Percentiles rank a stretch among this genome's conserved stretches.
These are phyloP conservation scores for Pisolithus microcarpus DNA, from an alignment of 768 basidiomycete genomes.

Conservation along the genomic window DNA sequence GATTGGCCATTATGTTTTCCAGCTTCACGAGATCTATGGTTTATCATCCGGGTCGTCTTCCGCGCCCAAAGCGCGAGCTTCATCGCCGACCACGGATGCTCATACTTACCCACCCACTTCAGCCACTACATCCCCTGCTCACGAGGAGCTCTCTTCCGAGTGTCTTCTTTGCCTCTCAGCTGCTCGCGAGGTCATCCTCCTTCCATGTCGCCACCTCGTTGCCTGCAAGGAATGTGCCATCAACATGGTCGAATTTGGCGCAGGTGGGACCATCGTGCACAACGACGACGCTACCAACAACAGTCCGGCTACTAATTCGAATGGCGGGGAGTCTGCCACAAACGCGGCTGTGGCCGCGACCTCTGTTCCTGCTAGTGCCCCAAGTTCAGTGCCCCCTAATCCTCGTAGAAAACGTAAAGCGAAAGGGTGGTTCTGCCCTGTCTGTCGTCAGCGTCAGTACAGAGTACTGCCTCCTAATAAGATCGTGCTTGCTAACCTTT, in stretches of 20 bases:
- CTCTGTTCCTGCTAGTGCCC: constrained; percentile 20
- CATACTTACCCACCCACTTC: constrained; percentile 47
- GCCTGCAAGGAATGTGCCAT: constrained; percentile 93
- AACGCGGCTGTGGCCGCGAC: constrained; percentile 15
- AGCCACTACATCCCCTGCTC: constrained; percentile 28
- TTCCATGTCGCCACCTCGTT: constrained; percentile 90
- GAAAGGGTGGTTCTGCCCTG: constrained; percentile 97
- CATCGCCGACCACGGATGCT: constrained; percentile 28
- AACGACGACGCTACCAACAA: constrained; percentile 27
- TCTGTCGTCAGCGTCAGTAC: constrained; percentile 85
- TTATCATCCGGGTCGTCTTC: constrained; percentile 56
- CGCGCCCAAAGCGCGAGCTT: constrained; percentile 29
- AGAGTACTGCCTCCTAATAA: constrained; percentile 26
- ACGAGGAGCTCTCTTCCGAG: constrained; percentile 72
- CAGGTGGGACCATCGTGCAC: constrained; percentile 80
- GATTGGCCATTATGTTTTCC: constrained; percentile 93
- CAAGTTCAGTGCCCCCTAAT: constrained; percentile 28
- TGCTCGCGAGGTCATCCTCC: constrained; percentile 84
- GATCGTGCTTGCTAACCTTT: not conserved
- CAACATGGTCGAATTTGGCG: constrained; percentile 97
- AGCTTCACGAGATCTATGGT: constrained; percentile 92
- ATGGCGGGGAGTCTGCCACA: constrained; percentile 16
- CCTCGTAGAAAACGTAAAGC: constrained; percentile 81
- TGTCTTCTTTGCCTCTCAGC: constrained; percentile 88
- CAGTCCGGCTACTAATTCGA: constrained; percentile 26